phyloP scores from a whole-genome alignment of 1,139 yeast species.

The Geotrichum histeridarum region DNA sequence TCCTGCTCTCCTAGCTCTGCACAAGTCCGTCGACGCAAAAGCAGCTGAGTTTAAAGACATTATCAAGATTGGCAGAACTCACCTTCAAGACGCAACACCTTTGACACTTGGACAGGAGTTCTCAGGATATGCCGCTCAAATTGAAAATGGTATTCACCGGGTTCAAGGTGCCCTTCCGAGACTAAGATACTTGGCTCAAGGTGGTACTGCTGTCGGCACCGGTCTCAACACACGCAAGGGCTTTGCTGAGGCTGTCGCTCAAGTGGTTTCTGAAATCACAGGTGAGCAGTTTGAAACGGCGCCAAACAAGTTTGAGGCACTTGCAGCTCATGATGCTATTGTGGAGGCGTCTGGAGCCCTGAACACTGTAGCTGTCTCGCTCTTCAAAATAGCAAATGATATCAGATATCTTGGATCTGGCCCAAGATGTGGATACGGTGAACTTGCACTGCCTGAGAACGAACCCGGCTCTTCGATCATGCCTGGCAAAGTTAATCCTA shows the following conservation, averaged over 20 bases:
- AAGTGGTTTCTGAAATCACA: slow-evolving; percentile 71
- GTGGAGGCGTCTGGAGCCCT: slow-evolving; percentile 97
- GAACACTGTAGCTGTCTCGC: slow-evolving; percentile 88
- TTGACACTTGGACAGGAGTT: slow-evolving; percentile 96
- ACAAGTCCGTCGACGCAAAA: slow-evolving; percentile 71
- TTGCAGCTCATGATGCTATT: slow-evolving; percentile 97
- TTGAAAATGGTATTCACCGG: slow-evolving; percentile 84
- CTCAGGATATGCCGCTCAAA: slow-evolving; percentile 91
- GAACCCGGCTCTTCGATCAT: slow-evolving; percentile 98
- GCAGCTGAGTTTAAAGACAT: slow-evolving; percentile 77
- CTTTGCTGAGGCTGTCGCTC: slow-evolving; percentile 78
- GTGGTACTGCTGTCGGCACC: slow-evolving; percentile 99
- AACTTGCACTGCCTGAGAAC: slow-evolving; percentile 89
- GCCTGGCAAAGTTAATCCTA: slow-evolving; percentile 99
- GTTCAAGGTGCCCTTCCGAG: slow-evolving; percentile 72
- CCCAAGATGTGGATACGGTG: slow-evolving; percentile 99
- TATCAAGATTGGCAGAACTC: slow-evolving; percentile 98
- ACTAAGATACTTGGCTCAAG: slow-evolving; percentile 85
- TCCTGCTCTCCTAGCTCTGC: slow-evolving; percentile 73
- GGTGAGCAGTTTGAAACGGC: slow-evolving; percentile 89
- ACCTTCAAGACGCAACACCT: slow-evolving; percentile 97
- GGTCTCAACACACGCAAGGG: slow-evolving; percentile 93
- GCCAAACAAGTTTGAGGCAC: slow-evolving; percentile 97
- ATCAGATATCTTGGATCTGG: slow-evolving; percentile 97
- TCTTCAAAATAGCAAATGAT: slow-evolving; percentile 95